Evolutionary conservation across 2,329 filamentous ascomycete genomes (phyloP), one percentile per base, ranked within the genome.

Genomic region (Aureobasidium sp.): DNA sequence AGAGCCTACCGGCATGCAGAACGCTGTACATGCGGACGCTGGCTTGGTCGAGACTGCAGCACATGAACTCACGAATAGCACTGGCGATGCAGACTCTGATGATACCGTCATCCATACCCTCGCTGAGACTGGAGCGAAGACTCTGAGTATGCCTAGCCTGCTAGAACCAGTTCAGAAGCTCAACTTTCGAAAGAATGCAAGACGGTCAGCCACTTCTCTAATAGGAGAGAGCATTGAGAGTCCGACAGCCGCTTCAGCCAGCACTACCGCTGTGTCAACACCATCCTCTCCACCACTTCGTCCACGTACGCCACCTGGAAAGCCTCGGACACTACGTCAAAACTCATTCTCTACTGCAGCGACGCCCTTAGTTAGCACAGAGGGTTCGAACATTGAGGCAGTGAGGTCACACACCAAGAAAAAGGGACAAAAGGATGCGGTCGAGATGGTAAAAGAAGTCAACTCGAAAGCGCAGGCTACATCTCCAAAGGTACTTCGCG

Each of bases 281-380:
- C 61, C 64, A 20, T 44, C 56, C 15, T 64, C 64, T 0, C 62
- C 64, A 17, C 62, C 61, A 37, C 29, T 55, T 60, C 45, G 51
- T 29, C 36, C 64, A 42, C 52, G 57, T 9, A 36, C 61, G 14
- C 74, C 70, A 31, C 69, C 76, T 27, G 74, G 80, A 31, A 76
- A 79, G 39, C 83, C 86, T 34, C 82, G 80, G 67, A 77, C 79
- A 1, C 78, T 87, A 64, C 79, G 85, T 49, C 84, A 87, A 2
- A 79, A 81, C 41, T 87, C 87, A 0, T 86, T 88, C 67, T 82
- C 84, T 12, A 80, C 78, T 62, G 81, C 82, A 29, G 82, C 87
- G 1, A 81, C 84, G 61, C 87, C 89, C 1, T 77, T 87, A 22
- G 82, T 92, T 7, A 85, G 83, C 34, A 85, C 86, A 0, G 87